A percentile compares a stretch with the other conserved stretches of the same genome.
Conservation (phyloP, 176 grass and related monocot genomes). For the Melocanna baccifera region DNA sequence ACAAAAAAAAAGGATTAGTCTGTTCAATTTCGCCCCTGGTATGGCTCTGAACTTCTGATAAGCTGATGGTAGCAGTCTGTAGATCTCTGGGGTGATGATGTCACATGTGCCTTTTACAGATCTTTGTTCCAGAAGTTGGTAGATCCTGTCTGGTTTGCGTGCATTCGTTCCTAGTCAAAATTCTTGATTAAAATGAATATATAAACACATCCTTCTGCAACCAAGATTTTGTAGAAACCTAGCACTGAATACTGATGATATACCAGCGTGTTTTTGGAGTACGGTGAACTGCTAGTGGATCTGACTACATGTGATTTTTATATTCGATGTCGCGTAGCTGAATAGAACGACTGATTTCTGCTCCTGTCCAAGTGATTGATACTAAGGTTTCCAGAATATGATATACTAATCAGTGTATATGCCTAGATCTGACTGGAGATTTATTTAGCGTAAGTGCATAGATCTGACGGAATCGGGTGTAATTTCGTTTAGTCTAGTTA, state of each 20-base stretch:
- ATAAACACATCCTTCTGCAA: neutral
- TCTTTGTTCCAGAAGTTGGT: neutral
- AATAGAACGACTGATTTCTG: neutral
- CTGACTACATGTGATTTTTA: constrained; percentile 3
- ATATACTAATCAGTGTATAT: neutral
- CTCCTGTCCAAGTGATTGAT: neutral
- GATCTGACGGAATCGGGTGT: constrained; percentile 7
- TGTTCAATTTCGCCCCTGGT: neutral
- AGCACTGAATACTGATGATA: constrained; percentile 16
- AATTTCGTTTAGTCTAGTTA: neutral
- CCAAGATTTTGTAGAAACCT: constrained; percentile 10
- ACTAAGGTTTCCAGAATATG: neutral
- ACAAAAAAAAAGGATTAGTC: too few species aligned
- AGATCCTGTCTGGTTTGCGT: constrained; percentile 22
- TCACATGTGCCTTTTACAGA: neutral
- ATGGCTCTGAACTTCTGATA: neutral
- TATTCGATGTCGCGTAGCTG: neutral
- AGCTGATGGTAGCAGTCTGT: neutral
- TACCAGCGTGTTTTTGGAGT: neutral
- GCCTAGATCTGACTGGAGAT: constrained; percentile 24
- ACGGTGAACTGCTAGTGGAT: constrained; percentile 2
- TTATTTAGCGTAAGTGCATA: neutral
- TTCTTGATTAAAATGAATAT: constrained; percentile 13
- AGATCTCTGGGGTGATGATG: neutral
- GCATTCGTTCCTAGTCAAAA: neutral